Evolutionary conservation across 495 filamentous ascomycete genomes (phyloP).

Genomic region (Aspergillus leporis): DNA sequence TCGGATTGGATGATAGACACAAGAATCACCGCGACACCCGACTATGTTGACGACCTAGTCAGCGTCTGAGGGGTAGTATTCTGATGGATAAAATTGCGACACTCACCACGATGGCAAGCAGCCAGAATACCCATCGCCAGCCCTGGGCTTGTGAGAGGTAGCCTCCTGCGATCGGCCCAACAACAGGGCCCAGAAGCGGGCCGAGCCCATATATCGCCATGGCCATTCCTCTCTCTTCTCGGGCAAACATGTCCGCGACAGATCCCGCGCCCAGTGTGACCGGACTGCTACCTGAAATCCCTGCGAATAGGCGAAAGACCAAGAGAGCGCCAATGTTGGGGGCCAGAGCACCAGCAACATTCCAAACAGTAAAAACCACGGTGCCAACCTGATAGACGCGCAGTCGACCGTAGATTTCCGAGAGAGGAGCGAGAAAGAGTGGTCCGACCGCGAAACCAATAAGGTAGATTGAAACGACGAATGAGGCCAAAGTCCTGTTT

Average conservation of each 20-base stretch:
- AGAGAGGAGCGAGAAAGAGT: conserved; percentile 56
- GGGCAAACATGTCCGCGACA: conserved; percentile 49
- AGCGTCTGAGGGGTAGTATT: not conserved
- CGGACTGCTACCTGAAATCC: conserved; percentile 43
- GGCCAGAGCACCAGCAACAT: conserved; percentile 51
- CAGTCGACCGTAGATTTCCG: conserved; percentile 52
- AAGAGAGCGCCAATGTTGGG: conserved; percentile 46
- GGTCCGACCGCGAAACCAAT: conserved; percentile 49
- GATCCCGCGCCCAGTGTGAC: conserved; percentile 52
- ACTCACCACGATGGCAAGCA: conserved; percentile 55
- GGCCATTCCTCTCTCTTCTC: conserved; percentile 37
- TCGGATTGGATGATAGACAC: conserved; percentile 37
- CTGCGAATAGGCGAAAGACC: conserved; percentile 45
- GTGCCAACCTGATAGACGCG: conserved; percentile 50
- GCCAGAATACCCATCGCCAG: conserved; percentile 39
- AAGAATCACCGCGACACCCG: not conserved
- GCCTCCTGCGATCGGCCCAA: conserved; percentile 50
- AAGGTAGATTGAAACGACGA: conserved; percentile 30
- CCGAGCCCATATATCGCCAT: conserved; percentile 53
- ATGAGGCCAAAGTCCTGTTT: not conserved
- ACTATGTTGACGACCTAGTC: not conserved
- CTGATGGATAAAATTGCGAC: not conserved
- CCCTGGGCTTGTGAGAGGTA: conserved; percentile 52
- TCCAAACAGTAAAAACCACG: conserved; percentile 54
- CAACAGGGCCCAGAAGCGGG: conserved; percentile 57